Evolutionary conservation across 805 yeast species (phyloP), one percentile per base, ranked within the genome.

Genomic region (Jamesozyma spencerorum): DNA sequence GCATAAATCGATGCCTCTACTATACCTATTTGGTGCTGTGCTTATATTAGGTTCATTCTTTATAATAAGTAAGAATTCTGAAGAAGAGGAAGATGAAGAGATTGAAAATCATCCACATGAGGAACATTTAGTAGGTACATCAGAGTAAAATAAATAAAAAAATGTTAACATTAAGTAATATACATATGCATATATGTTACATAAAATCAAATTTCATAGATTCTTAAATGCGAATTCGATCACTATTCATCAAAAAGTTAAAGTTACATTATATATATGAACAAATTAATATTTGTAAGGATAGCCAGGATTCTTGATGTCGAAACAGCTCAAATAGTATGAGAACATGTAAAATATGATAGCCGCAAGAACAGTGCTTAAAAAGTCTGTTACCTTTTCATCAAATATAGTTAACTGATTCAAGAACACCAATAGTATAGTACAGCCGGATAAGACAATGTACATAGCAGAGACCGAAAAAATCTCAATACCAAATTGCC

Each of bases 11-110:
- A 72, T 85, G 51, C 72, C 85, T 14, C 49, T 70, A 31, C 55
- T 77, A 41, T 92, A 92, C 56, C 62, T 81, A 11, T 50, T 81
- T 29, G 97, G 97, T 1, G 97, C 97, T 2, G 52, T 63, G 2
- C 65, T 87, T 37, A 94, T 92, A 30, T 76, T 88, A 19, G 62
- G 77, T 18, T 90, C 97, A 1, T 92, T 92, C 57, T 74, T 87
- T 48, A 77, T 83, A 34, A 80, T 92, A 34, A 90, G 90, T 61
- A 76, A 70, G 47, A 85, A 80, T 51, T 94, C 85, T 46, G 78
- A 78, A 54, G 74, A 69, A 18, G 94, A 83, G 42, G 41, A 46
- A 19, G 43, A 39, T 15, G 47, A 34, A 11, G 36, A 37, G 15
- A n/a, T 36, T 1, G 33, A 34, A 18, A 18, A 37, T 13, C 24